Evolutionary conservation across 495 filamentous ascomycete species (phyloP).

Genomic region (Talaromyces liani): DNA sequence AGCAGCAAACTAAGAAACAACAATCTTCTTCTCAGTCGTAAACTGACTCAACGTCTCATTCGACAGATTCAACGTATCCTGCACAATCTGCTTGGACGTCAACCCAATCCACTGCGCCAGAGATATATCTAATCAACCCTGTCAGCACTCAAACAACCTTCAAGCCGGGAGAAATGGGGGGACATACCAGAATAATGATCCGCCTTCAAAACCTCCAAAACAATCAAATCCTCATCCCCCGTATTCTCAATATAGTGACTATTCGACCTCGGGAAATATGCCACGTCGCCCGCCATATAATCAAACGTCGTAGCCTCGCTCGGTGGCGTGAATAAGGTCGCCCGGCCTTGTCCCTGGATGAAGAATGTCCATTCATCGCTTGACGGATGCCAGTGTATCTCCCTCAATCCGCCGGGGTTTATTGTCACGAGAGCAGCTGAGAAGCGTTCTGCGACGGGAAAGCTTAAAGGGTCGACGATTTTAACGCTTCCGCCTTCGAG

Average conservation of each 20-base stretch:
- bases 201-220: conserved; percentile 65
- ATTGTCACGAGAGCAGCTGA: conserved; percentile 54
- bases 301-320: conserved; percentile 61
- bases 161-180: not conserved
- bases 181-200: conserved; percentile 49
- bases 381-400: conserved; percentile 68
- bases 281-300: conserved; percentile 65
- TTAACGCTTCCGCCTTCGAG: conserved; percentile 60
- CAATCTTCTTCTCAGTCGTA: conserved; percentile 55
- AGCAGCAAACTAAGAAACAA: conserved; percentile 23
- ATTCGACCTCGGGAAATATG: conserved; percentile 55
- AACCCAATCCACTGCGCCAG: conserved; percentile 59
- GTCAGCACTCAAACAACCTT: not conserved
- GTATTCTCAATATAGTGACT: conserved; percentile 73
- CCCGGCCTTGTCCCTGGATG: conserved; percentile 56
- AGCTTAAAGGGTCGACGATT: conserved; percentile 55
- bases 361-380: conserved; percentile 77
- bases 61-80: conserved; percentile 53
- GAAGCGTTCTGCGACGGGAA: conserved; percentile 54
- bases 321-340: conserved; percentile 58
- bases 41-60: conserved; percentile 44
- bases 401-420: conserved; percentile 48
- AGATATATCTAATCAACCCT: conserved; percentile 40
- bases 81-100: conserved; percentile 55
- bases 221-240: conserved; percentile 57